Evolutionary conservation across 2,329 filamentous ascomycete species (phyloP).

Genomic region (Emmonsiellopsis sp.): DNA sequence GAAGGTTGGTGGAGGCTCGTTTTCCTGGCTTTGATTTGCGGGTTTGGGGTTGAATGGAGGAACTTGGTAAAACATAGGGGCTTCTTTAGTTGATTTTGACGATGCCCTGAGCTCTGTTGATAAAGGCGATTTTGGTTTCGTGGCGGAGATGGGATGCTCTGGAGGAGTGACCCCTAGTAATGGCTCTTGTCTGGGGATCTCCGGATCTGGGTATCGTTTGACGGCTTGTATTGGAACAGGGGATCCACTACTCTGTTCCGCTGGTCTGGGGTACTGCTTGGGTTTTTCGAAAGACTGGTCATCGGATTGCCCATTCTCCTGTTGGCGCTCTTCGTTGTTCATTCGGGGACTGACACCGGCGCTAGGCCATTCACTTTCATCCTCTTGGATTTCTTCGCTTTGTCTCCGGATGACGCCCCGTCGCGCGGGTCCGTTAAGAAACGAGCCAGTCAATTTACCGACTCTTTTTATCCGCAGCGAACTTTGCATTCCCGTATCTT

Average conservation of each 20-base stretch:
- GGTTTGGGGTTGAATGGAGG: conserved; percentile 51
- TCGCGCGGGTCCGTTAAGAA: conserved; percentile 70
- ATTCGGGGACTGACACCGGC: conserved; percentile 24
- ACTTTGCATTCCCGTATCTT: conserved; percentile 58
- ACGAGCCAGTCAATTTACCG: conserved; percentile 65
- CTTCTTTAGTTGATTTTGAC: conserved; percentile 32
- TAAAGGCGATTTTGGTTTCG: conserved; percentile 29
- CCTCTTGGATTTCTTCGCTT: conserved; percentile 56
- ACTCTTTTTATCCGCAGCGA: conserved; percentile 71
- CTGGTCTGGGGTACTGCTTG: conserved; percentile 12
- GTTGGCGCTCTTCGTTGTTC: conserved; percentile 11
- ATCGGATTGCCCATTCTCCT: conserved; percentile 1
- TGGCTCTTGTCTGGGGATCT: not conserved
- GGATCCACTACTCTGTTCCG: conserved; percentile 12
- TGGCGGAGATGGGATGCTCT: conserved; percentile 22
- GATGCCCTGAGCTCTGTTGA: conserved; percentile 34
- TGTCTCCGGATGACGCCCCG: conserved; percentile 54
- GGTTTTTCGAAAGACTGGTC: conserved; percentile 6
- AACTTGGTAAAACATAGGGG: conserved; percentile 50
- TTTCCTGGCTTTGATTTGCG: conserved; percentile 70
- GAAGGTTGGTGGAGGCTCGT: conserved; percentile 64
- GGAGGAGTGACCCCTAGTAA: conserved; percentile 27
- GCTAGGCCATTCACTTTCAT: conserved; percentile 10
- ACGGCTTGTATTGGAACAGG: conserved; percentile 10
- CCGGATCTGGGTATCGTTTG: not conserved